Evolutionary conservation across 176 grass and related monocot species (phyloP), one percentile per base, ranked within the genome.

Genomic region (Miscanthus lutarioriparius): DNA sequence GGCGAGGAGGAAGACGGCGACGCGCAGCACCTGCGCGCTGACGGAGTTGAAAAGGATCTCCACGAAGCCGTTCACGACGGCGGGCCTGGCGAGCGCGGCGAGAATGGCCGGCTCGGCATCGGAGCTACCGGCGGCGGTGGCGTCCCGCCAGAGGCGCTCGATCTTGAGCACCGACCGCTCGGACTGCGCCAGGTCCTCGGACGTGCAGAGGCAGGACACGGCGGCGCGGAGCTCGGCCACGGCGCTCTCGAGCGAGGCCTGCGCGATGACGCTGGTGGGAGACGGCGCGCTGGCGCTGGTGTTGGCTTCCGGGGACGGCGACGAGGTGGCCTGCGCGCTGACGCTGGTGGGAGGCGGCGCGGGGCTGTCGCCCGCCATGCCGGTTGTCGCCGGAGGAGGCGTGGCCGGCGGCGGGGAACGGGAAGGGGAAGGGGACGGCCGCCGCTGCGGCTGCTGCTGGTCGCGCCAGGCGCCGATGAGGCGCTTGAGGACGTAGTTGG

Each of bases 31-130:
- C 38, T 89, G 72, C 5, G 67, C 77, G 59, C 38, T 74, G 6
- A 94, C 87, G 12, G 92, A 94, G 77, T 91, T 91, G 87, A 94
- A 91, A 41, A 94, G 82, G 41, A 94, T 80, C 82, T 94, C 92
- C 54, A 94, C 72, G 44, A 94, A 94, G 39, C 92, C 89, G 71
- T 94, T 89, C 27, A 94, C 8, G 6, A 87, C 86, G 25, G 89
- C 86, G n/a, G 92, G 92, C 64, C 86, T 84, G 5, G 86, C 38
- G 9, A 94, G 86, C 68, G 68, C 40, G 38, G 58, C 19, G 32
- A 78, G 39, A 16, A 87, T 39, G 6, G 48, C 77, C 7, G 75
- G 47, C 78, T 81, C 71, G 48, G 56, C 64, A 2, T 2, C 39
- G n/a, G 72, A 76, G n/a, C 39, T 9, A 9, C 63, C 39, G 36